These are phyloP conservation scores for Pezicula neosporulosa DNA, from an alignment of 2,329 filamentous ascomycete species.

Conservation along the genomic window DNA sequence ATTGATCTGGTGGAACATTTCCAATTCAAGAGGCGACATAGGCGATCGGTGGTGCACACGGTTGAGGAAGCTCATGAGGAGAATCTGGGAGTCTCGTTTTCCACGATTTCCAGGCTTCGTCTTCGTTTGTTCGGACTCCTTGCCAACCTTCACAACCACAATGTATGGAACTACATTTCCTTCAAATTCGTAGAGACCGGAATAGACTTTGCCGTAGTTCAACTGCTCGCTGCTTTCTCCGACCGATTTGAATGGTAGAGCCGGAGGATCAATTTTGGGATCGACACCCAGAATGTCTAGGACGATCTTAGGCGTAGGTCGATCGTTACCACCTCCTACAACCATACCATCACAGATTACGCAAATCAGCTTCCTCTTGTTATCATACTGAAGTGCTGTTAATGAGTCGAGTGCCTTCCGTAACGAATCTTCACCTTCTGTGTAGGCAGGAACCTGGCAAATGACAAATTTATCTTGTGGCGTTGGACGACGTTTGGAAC, in stretches of 20 bases:
- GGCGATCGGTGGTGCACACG: conserved; percentile 90
- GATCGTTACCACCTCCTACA: conserved; percentile 87
- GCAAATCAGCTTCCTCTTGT: conserved; percentile 95
- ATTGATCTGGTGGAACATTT: conserved; percentile 99
- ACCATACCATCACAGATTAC: conserved; percentile 98
- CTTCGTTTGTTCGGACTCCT: conserved; percentile 88
- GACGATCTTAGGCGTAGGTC: conserved; percentile 92
- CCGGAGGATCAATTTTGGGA: conserved; percentile 92
- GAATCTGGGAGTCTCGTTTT: conserved; percentile 95
- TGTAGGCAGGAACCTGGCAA: conserved; percentile 96
- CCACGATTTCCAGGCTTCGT: conserved; percentile 95
- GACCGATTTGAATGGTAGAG: conserved; percentile 90
- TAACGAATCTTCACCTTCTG: conserved; percentile 93
- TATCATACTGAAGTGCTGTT: conserved; percentile 93
- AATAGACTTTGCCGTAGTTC: conserved; percentile 98
- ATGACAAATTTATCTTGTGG: conserved; percentile 99
- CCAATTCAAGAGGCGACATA: conserved; percentile 94
- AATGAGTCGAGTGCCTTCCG: conserved; percentile 91
- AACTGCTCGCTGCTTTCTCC: conserved; percentile 86
- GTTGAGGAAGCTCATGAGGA: conserved; percentile 97
- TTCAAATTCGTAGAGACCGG: conserved; percentile 94
- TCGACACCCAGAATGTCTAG: conserved; percentile 96
- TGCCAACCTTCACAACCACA: conserved; percentile 94
- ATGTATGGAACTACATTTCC: conserved; percentile 96
- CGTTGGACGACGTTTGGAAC: conserved; percentile 82